Base-by-base conservation (phyloP, 208 protist species). In the Endotrypanum monterogeii region DNA sequence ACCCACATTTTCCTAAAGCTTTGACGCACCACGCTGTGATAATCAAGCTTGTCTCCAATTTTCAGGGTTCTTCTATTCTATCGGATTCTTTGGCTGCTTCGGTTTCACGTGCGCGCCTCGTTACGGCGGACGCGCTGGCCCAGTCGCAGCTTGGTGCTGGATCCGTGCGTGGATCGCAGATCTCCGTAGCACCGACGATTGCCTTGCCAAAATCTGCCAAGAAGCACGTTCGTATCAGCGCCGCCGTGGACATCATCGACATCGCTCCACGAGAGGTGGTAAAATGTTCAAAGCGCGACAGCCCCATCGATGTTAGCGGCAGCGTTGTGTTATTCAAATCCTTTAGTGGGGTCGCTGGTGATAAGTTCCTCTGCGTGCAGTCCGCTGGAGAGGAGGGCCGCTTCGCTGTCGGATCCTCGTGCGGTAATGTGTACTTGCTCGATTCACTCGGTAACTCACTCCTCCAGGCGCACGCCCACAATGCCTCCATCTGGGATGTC, bases 371-470 rank as follows among this genome's bases (percentile, higher is more conserved):
- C 18, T 93, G 91, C 78, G 82, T 94, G 23, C 71, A 71, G 51
- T 83, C 72, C 41, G 91, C 87, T 30, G 88, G 85, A 9, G 89
- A 89, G 65, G 56, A 71, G 5, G 87, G 87, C 32, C 91, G 89
- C 67, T 90, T 91, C 79, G 91, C 91, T 6, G 85, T 96, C 23
- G 89, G 91, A 69, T 93, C 87, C 8, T 89, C 86, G 23, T 80
- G 87, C 71, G 91, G 91, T 60, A 93, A 96, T 72, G 80, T 96
- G 7, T 96, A 96, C 86, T 93, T 96, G 71, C 65, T 96, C 6
- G 91, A 96, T 67, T 76, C 79, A 9, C 79, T 90, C 16, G 91
- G 91, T 8, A 91, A 92, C 71, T 92, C 91, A 25, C 82, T 96
- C n/a, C 75, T 96, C 57, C 89, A 93, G 76, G 83, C 88, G 3